A percentile compares a stretch with the other conserved stretches of the same genome.
Conservation (phyloP, 768 basidiomycete species). For the Tephrocybe rancida region DNA sequence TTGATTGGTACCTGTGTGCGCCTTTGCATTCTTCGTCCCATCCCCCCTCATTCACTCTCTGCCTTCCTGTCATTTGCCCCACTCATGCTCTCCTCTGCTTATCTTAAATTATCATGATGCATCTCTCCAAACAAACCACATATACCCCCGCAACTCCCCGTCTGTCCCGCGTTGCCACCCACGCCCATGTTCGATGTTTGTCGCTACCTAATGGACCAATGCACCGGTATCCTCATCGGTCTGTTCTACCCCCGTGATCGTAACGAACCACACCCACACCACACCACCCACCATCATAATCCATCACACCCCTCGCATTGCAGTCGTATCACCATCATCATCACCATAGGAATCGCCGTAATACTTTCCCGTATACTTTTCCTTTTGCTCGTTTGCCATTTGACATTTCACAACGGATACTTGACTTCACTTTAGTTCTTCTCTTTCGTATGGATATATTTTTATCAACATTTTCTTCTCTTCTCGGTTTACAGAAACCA, state of each 20-base stretch:
- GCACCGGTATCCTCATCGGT: constrained; percentile 6
- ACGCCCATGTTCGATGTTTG: constrained; percentile 7
- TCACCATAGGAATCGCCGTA: constrained; percentile 1
- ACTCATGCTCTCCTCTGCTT: neutral
- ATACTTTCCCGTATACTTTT: neutral
- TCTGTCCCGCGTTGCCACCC: neutral
- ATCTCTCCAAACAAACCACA: constrained; percentile 5
- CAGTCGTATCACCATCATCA: neutral
- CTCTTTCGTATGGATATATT: neutral
- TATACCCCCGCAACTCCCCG: constrained; percentile 4
- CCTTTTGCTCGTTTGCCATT: neutral
- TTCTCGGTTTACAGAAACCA: too few species aligned
- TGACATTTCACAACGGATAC: neutral
- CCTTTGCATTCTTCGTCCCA: neutral
- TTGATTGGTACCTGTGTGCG: neutral
- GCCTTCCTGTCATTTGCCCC: neutral
- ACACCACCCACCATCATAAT: neutral
- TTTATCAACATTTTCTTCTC: neutral
- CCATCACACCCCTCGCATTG: neutral
- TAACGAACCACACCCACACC: neutral
- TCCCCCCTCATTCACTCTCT: too few species aligned
- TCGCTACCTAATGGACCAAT: constrained; percentile 10
- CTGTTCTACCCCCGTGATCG: neutral
- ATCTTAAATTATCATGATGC: constrained; percentile 9
- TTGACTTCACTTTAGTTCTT: neutral